A percentile compares a stretch with the other conserved stretches of the same genome.
These are phyloP conservation scores for Tetracladium maxilliforme DNA, from an alignment of 2,329 filamentous ascomycete genomes.

Conservation along the genomic window DNA sequence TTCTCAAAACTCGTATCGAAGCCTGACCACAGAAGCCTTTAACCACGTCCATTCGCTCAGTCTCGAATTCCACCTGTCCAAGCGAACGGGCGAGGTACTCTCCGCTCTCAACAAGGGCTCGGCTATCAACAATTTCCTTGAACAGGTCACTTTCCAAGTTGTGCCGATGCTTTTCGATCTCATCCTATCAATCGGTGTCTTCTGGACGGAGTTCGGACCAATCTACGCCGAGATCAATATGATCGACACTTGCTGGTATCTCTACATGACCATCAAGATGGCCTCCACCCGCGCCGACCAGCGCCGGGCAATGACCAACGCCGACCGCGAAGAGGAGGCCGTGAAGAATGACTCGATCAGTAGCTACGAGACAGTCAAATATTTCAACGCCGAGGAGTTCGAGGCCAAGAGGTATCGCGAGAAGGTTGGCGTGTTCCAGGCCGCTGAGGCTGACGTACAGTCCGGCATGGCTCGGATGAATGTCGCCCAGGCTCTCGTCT, in stretches of 20 bases:
- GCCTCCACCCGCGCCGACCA: conserved; percentile 86
- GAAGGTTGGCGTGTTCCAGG: conserved; percentile 58
- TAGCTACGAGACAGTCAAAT: conserved; percentile 93
- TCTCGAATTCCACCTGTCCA: conserved; percentile 90
- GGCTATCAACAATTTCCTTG: conserved; percentile 90
- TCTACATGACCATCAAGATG: conserved; percentile 93
- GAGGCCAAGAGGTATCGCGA: conserved; percentile 61
- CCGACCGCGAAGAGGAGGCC: conserved; percentile 86
- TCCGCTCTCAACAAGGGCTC: conserved; percentile 93
- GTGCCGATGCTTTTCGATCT: conserved; percentile 90
- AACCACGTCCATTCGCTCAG: conserved; percentile 94
- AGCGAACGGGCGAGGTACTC: conserved; percentile 90
- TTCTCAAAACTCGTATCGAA: conserved; percentile 90
- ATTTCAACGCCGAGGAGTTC: conserved; percentile 73
- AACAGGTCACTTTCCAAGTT: conserved; percentile 92
- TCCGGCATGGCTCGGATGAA: conserved; percentile 70
- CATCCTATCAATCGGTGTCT: conserved; percentile 69
- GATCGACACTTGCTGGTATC: conserved; percentile 88
- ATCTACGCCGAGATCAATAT: conserved; percentile 84
- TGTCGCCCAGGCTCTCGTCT: conserved; percentile 65
- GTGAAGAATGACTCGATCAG: conserved; percentile 98
- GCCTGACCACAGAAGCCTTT: conserved; percentile 86
- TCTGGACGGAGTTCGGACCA: conserved; percentile 65
- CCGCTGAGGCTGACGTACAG: conserved; percentile 61
- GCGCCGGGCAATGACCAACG: conserved; percentile 86